Evolutionary conservation across 495 filamentous ascomycete species (phyloP).

Genomic region (Echria macrotheca): DNA sequence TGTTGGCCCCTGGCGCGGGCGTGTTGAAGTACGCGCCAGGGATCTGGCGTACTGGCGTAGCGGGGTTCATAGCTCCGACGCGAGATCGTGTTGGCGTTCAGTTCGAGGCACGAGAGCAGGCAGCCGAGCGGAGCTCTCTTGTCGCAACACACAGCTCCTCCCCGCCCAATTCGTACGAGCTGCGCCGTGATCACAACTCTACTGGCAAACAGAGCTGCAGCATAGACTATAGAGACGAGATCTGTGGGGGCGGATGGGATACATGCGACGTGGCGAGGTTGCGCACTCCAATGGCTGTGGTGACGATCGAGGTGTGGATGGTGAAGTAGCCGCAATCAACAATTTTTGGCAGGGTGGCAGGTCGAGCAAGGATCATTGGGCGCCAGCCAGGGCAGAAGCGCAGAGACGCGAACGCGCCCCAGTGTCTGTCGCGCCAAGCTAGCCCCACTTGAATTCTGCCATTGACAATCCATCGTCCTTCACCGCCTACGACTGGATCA

Average conservation of each 20-base stretch:
- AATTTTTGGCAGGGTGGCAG: conserved; percentile 38
- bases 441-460: conserved; percentile 16
- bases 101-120: conserved; percentile 2
- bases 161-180: conserved; percentile 10
- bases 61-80: conserved; percentile 52
- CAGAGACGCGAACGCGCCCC: conserved; percentile 25
- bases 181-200: conserved; percentile 18
- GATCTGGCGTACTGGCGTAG: conserved; percentile 59
- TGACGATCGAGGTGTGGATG: conserved; percentile 5
- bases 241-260: no score
- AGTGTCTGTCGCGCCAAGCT: conserved; percentile 7
- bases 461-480: conserved; percentile 14
- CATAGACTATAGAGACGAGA: conserved; percentile 17
- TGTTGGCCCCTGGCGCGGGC: conserved; percentile 44
- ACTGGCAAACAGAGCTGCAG: conserved; percentile 14
- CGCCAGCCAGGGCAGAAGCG: conserved; percentile 10
- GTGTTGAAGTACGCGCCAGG: conserved; percentile 73
- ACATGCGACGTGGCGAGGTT: neutral
- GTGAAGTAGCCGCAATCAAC: conserved; percentile 26
- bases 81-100: neutral
- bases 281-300: neutral
- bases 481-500: no score
- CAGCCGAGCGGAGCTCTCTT: conserved; percentile 8
- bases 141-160: conserved; percentile 14
- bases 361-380: conserved; percentile 26